phyloP scores from a whole-genome alignment of 2,329 filamentous ascomycete genomes.

The Beauveria australis region DNA sequence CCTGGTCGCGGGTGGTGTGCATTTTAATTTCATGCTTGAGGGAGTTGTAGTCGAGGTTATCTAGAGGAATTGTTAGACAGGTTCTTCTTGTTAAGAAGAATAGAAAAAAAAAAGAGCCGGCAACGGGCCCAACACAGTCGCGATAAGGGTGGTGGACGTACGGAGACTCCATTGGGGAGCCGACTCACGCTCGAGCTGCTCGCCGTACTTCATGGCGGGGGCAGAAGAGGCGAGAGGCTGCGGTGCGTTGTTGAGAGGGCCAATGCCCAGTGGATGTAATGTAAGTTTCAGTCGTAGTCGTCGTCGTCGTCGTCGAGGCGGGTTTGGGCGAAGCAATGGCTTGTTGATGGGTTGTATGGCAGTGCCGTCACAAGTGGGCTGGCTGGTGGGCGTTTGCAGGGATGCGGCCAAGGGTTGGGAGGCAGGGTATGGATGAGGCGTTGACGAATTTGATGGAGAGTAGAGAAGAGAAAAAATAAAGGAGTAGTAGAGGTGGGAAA shows the following conservation, averaged over 20 bases:
- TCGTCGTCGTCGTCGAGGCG: not conserved
- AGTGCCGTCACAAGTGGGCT: not conserved
- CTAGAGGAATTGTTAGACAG: constrained; percentile 28
- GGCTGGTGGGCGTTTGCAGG: no score
- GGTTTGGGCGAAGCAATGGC: not conserved
- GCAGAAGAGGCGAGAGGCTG: not conserved
- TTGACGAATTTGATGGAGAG: no score
- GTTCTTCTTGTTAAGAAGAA: no score
- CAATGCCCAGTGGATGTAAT: not conserved
- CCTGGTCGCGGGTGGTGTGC: constrained; percentile 64
- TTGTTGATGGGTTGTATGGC: not conserved
- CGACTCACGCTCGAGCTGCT: constrained; percentile 62
- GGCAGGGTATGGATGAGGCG: no score
- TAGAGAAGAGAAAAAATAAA: not conserved
- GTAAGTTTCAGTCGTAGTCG: no score
- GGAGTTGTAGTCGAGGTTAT: constrained; percentile 85
- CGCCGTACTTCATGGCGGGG: constrained; percentile 31
- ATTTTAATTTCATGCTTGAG: constrained; percentile 79
- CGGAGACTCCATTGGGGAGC: constrained; percentile 76
- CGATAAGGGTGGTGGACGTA: constrained; percentile 30
- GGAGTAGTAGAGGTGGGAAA: not conserved
- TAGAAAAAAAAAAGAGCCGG: no score
- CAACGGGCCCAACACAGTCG: no score
- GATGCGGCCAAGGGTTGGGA: no score
- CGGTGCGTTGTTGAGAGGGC: not conserved